A percentile compares a stretch with the other conserved stretches of the same genome.
Evolutionary conservation across 2,329 filamentous ascomycete species (phyloP).

Genomic region (Beauveria varroae): DNA sequence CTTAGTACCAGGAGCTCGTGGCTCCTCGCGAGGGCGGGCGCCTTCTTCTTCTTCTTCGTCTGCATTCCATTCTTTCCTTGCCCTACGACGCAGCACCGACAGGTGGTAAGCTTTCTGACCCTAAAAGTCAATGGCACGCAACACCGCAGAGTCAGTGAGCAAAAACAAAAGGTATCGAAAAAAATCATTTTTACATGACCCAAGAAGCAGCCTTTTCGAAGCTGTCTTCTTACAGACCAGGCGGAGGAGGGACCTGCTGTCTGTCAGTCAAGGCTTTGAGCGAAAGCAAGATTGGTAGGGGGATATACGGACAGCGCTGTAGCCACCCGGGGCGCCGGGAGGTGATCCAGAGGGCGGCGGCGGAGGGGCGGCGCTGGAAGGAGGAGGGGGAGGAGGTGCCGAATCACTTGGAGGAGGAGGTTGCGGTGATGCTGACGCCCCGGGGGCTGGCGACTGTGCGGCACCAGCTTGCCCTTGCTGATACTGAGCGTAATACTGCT

Average conservation of each 20-base stretch:
- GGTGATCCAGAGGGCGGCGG: conserved; percentile 41
- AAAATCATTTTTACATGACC: conserved; percentile 5
- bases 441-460: conserved; percentile 23
- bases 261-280: conserved; percentile 11
- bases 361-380: conserved; percentile 46
- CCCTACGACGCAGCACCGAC: not conserved
- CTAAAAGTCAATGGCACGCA: conserved; percentile 9
- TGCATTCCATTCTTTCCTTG: not conserved
- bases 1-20: conserved; percentile 4
- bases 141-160: conserved; percentile 7
- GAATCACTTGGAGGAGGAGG: conserved; percentile 53
- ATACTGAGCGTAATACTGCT: conserved; percentile 56
- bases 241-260: conserved; percentile 46
- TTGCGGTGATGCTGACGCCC: conserved; percentile 40
- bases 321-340: conserved; percentile 43
- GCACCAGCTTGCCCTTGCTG: conserved; percentile 17
- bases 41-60: not conserved
- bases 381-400: conserved; percentile 56
- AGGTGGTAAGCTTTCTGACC: not conserved
- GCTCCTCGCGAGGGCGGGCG: conserved; percentile 3
- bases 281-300: not conserved
- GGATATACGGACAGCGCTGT: conserved; percentile 51
- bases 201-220: conserved; percentile 10
- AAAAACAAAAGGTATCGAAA: not conserved
- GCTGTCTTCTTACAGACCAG: conserved; percentile 35